These are phyloP conservation scores for Luffa acutangula DNA, from an alignment of 306 rosid species.

Conservation along the genomic window DNA sequence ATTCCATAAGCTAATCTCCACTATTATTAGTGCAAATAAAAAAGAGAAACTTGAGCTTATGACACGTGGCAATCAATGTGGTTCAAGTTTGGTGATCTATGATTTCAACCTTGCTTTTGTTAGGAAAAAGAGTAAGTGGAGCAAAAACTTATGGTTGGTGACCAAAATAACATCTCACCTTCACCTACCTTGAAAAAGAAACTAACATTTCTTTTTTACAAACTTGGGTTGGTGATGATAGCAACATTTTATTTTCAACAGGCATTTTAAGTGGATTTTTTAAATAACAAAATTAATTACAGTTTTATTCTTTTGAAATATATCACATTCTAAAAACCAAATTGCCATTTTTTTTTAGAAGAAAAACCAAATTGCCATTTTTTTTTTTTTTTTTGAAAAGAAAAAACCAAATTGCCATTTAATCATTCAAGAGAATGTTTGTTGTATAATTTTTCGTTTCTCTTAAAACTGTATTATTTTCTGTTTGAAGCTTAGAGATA, in stretches of 20 bases:
- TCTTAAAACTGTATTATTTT: neutral
- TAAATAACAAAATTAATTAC: neutral
- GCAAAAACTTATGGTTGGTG: neutral
- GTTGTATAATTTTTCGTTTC: neutral
- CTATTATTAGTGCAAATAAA: neutral
- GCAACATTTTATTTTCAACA: neutral
- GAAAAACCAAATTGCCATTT: too few species aligned
- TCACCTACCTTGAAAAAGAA: neutral
- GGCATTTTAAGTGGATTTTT: neutral
- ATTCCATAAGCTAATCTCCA: neutral
- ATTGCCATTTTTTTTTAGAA: too few species aligned
- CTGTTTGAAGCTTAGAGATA: neutral
- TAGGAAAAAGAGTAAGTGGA: neutral
- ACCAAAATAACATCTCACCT: neutral
- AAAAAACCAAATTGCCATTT: too few species aligned
- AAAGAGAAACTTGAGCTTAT: neutral
- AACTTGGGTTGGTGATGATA: neutral
- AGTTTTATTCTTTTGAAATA: too few species aligned
- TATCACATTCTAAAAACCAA: too few species aligned
- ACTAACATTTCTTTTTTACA: neutral
- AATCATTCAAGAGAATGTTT: neutral
- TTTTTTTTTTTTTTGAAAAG: too few species aligned
- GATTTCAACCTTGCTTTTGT: neutral
- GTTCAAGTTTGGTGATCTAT: neutral
- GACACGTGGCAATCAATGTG: neutral